Base-by-base conservation (phyloP, 306 rosid genomes). In the Arachis hypogaea region DNA sequence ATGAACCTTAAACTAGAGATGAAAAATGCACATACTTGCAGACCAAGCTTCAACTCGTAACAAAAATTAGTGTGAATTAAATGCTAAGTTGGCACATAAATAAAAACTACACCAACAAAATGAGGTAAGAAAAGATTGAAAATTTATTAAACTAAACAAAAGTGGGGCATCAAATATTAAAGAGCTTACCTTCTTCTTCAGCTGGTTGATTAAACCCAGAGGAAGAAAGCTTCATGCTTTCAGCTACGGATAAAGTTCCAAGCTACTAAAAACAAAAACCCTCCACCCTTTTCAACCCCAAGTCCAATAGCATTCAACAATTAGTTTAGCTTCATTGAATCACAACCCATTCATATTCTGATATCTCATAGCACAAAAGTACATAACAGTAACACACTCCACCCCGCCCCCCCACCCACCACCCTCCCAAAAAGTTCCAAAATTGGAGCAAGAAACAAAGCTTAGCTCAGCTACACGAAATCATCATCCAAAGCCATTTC, bases 401-500 rank as follows among this genome's bases (percentile, higher is more conserved):
- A 9, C 69, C 81, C 88, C 81, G 69, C 84, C 68, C 69, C 11
- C 76, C 62, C 80, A 56, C 72, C 78, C 46, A 4, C 65, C 63
- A 40, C 41, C 72, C 78, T 36, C 2, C 65, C 41, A 40, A 12
- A 66, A 52, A 59, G 64, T 33, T 74, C 86, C 76, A 78, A 85
- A 66, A 64, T 45, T 42, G 38, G 64, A 30, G 11, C 44, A 41
- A 42, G 56, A 36, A 49, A 49, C 45, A 58, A 60, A 74, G 29
- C 50, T 28, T 18, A 12, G 33, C 22, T 63, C 14, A 14, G 58
- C 58, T 52, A 52, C 58, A 14, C 58, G 12, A 68, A 56, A 66
- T 52, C 62, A 74, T 82, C 87, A 88, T 71, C 93, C 91, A 72
- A 88, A 86, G 63, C 85, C 89, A 80, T 82, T 84, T 11, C 89